Conservation (phyloP, 768 basidiomycete species). For the Lactarius quietus region DNA sequence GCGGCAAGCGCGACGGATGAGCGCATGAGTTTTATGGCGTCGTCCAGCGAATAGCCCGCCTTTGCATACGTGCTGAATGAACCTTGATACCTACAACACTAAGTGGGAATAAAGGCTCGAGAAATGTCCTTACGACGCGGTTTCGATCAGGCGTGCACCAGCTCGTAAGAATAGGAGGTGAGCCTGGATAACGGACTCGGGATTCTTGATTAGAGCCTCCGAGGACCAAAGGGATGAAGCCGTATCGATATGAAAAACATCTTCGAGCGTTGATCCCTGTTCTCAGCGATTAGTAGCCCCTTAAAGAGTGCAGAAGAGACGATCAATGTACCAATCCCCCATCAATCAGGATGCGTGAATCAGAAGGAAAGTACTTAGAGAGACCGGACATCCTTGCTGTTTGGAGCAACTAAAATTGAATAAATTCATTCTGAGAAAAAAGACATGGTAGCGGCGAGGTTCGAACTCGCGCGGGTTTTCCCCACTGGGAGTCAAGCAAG, state of each 20-base stretch:
- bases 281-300: neutral
- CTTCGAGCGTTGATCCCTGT: slow-evolving; percentile 64
- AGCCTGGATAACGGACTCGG: slow-evolving; percentile 50
- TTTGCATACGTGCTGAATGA: slow-evolving; percentile 50
- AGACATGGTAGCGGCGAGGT: slow-evolving; percentile 74
- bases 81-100: slow-evolving; percentile 57
- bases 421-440: slow-evolving; percentile 8
- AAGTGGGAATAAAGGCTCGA: neutral
- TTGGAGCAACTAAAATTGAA: neutral
- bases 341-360: slow-evolving; percentile 14
- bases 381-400: slow-evolving; percentile 5
- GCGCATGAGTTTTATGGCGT: slow-evolving; percentile 49
- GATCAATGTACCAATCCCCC: slow-evolving; percentile 20
- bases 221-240: slow-evolving; percentile 71
- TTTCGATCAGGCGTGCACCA: slow-evolving; percentile 63
- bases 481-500: slow-evolving; percentile 77
- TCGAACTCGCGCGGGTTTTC: slow-evolving; percentile 86
- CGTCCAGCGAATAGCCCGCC: slow-evolving; percentile 44
- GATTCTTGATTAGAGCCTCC: slow-evolving; percentile 50
- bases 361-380: slow-evolving; percentile 5
- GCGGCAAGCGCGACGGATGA: slow-evolving; percentile 49
- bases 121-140: slow-evolving; percentile 53
- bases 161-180: slow-evolving; percentile 63
- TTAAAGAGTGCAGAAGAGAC: neutral
- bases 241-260: slow-evolving; percentile 44